Conservation (phyloP, 2,329 filamentous ascomycete species). For the Ascosphaera apis region DNA sequence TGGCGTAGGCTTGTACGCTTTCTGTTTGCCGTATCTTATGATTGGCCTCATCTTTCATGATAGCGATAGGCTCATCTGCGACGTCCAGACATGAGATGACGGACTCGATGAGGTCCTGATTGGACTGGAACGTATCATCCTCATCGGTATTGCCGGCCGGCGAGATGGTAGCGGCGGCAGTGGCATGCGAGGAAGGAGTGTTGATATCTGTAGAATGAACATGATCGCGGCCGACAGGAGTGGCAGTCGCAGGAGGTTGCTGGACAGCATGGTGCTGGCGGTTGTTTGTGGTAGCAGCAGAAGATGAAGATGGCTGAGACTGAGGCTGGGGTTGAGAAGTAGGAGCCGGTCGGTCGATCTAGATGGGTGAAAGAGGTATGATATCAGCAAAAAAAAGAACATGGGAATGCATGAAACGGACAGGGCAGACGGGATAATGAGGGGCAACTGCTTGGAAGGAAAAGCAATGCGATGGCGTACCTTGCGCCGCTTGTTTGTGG, state of each 20-base stretch:
- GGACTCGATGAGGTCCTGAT: constrained; percentile 23
- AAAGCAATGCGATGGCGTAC: constrained; percentile 4
- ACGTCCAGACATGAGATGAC: constrained; percentile 24
- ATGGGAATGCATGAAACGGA: not conserved
- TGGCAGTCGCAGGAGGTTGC: constrained; percentile 14
- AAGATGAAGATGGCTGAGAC: constrained; percentile 1
- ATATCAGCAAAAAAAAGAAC: not conserved
- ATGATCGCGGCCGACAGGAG: constrained; percentile 19
- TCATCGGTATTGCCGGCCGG: constrained; percentile 18
- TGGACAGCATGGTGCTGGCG: constrained; percentile 11
- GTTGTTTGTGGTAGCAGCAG: constrained; percentile 12
- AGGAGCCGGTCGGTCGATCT: too few relatives aligned
- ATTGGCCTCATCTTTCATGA: constrained; percentile 23
- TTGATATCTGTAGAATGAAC: too few relatives aligned
- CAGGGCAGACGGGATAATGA: too few relatives aligned
- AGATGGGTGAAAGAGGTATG: too few relatives aligned
- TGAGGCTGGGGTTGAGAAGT: too few relatives aligned
- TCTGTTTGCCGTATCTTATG: constrained; percentile 17
- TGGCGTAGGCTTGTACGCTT: constrained; percentile 27
- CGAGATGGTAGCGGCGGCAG: too few relatives aligned
- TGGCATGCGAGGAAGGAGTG: too few relatives aligned
- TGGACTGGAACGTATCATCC: constrained; percentile 19
- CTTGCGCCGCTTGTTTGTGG: constrained; percentile 25
- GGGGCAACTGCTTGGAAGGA: not conserved
- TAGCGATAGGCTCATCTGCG: constrained; percentile 21